Base-by-base conservation (phyloP, 2,329 filamentous ascomycete genomes). In the Botrytis fragariae region DNA sequence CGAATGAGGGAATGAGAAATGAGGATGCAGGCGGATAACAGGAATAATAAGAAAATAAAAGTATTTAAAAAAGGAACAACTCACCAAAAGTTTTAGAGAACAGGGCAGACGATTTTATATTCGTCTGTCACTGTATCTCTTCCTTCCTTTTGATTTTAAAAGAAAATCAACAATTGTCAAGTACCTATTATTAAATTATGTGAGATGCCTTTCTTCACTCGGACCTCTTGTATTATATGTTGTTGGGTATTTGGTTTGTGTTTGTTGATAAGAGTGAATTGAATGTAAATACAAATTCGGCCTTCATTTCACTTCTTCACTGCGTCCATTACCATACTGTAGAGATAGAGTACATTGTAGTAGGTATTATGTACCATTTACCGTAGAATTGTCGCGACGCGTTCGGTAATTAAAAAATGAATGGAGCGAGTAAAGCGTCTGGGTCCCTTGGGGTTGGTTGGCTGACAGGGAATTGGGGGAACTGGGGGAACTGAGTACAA, bases 101-200 rank as follows among this genome's bases (percentile, higher is more conserved):
- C 87, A 89, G 87, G 83, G 86, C 88, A 90, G 88, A 90, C 88
- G 87, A 88, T 81, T 78, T 77, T 81, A 75, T 78, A 81, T 82
- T 88, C 87, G 88, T 85, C 88, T 88, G 87, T 86, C 84, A 83
- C 88, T 87, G 86, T 86, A 82, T 81, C 79, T 80, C 77, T 69
- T 48, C 22, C 42, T 37, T 51, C 12, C n/a, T 45, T 37, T 37
- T 35, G 57, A 37, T n/a, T 63, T 51, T 22, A 32, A 42, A 29
- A 54, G n/a, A 45, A 42, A 44, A 63, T 44, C 61, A 44, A 63
- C n/a, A 29, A 42, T 42, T 63, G 44, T 44, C 65, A 42, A 57
- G 35, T 69, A 29, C 51, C n/a, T 54, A 8, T 57, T 18, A 18
- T 57, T 29, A 32, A 57, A 57, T 57, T 57, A 29, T 69, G 9